Base-by-base conservation (phyloP, 768 basidiomycete genomes). In the Gymnopilus dilepis region DNA sequence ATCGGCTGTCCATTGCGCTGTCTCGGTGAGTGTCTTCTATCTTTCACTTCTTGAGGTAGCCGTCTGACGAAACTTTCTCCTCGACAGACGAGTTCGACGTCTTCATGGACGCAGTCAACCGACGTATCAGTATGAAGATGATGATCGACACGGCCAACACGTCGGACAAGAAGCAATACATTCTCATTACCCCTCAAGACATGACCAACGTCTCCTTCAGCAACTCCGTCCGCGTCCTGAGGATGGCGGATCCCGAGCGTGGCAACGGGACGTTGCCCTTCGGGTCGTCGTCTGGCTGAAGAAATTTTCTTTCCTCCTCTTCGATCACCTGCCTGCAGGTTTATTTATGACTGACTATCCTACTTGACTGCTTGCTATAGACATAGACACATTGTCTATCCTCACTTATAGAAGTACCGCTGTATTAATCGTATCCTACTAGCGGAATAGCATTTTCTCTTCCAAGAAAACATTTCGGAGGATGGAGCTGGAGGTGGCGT, bases 101-200 rank as follows among this genome's bases (percentile, higher is more conserved):
- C 11, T 98, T 97, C 80, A 95, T 99, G 93, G 94, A 96, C 71
- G 92, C 92, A 22, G 88, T 94, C 60, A 94, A 94, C 73, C 87
- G 97, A 19, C 88, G 89, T 48, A 91, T 97, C 69, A 92, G 92
- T 62, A 97, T 97, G 89, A 92, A 87, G 75, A 95, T 97, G 92
- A 91, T 98, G 86, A 92, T 96, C 65, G 94, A 95, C 26, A 93
- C 92, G 1, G 96, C 96, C 7, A 94, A 92, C 67, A 82, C 86
- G 8, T 91, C 90, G 6, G 88, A 94, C 73, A 87, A 88, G 76
- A 95, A 93, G 69, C 97, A 99, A 74, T 97, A 94, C 70, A 87
- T 99, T 55, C 82, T 99, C 45, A 98, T 99, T 72, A 97, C 96
- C 0, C 97, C 97, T n/a, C 92, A 94, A 67, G 92, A 92, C 67